Conservation (phyloP, 2,329 filamentous ascomycete genomes). For the Sporothrix sp. region DNA sequence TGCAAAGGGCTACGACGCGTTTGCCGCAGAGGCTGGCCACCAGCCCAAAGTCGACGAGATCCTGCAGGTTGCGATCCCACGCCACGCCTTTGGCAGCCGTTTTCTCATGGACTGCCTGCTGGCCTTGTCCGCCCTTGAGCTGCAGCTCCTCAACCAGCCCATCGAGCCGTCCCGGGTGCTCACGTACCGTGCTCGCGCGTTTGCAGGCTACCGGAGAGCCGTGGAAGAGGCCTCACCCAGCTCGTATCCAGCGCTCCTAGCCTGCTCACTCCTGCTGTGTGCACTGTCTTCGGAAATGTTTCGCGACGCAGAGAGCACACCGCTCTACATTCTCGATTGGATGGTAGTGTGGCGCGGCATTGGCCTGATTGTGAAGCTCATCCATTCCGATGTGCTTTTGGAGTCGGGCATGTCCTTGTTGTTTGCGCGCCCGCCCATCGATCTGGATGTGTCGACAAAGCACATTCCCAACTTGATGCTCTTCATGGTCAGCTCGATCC, state of each 20-base stretch:
- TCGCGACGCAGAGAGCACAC: slow-evolving; percentile 34
- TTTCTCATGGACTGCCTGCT: slow-evolving; percentile 49
- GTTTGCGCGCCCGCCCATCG: slow-evolving; percentile 40
- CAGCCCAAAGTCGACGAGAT: slow-evolving; percentile 31
- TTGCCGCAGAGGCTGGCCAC: slow-evolving; percentile 32
- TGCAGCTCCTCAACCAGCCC: slow-evolving; percentile 29
- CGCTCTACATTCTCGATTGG: slow-evolving; percentile 46
- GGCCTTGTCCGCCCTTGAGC: slow-evolving; percentile 40
- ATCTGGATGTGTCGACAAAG: slow-evolving; percentile 32
- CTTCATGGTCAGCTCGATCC: slow-evolving; percentile 39
- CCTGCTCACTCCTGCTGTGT: slow-evolving; percentile 41
- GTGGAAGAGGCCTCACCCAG: slow-evolving; percentile 36
- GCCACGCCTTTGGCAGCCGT: slow-evolving; percentile 40
- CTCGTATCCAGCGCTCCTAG: slow-evolving; percentile 41
- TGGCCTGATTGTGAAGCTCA: slow-evolving; percentile 36
- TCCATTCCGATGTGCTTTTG: slow-evolving; percentile 24
- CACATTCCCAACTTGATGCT: slow-evolving; percentile 40
- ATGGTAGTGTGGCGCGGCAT: slow-evolving; percentile 47
- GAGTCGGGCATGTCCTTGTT: slow-evolving; percentile 37
- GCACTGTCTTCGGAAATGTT: slow-evolving; percentile 42
- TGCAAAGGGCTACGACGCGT: slow-evolving; percentile 35
- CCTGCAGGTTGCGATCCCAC: slow-evolving; percentile 37
- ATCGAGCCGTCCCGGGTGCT: slow-evolving; percentile 32
- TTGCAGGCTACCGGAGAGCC: slow-evolving; percentile 42
- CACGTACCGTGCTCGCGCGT: slow-evolving; percentile 39